phyloP scores from a whole-genome alignment of 2,329 filamentous ascomycete genomes.

The Aspergillus niger region DNA sequence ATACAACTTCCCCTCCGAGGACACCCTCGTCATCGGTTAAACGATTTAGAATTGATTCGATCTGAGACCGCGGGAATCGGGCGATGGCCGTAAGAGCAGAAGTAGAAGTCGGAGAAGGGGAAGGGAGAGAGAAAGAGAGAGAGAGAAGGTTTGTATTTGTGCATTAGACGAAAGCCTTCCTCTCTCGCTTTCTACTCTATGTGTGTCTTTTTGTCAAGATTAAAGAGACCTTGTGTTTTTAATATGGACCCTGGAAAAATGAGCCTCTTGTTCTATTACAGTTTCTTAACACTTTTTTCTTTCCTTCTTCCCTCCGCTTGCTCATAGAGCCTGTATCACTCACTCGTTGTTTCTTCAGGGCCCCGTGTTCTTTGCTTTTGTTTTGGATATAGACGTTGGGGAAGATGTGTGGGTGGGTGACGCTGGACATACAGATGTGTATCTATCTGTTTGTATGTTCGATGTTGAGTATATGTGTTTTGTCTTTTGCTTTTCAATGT shows the following conservation, averaged over 20 bases:
- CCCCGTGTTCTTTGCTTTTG: neutral
- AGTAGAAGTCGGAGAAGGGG: constrained; percentile 8
- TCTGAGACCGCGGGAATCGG: neutral
- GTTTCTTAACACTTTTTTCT: neutral
- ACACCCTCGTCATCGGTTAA: constrained; percentile 91
- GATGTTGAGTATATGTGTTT: constrained; percentile 20
- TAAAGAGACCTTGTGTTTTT: constrained; percentile 40
- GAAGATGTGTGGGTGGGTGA: neutral
- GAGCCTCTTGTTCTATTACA: constrained; percentile 30
- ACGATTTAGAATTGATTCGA: constrained; percentile 20
- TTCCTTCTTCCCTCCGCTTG: constrained; percentile 12
- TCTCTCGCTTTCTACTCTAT: constrained; percentile 18
- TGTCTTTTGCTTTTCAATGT: constrained; percentile 22
- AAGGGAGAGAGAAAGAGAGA: constrained; percentile 17
- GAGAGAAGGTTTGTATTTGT: constrained; percentile 13
- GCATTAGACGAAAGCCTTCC: constrained; percentile 35
- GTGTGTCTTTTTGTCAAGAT: constrained; percentile 35
- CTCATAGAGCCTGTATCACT: constrained; percentile 20
- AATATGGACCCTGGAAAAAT: constrained; percentile 41
- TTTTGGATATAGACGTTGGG: constrained; percentile 24
- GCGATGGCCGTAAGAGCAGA: constrained; percentile 2
- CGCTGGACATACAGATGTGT: neutral
- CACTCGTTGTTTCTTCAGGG: constrained; percentile 15
- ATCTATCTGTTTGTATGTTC: neutral
- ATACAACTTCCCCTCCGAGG: constrained; percentile 92